Conservation (phyloP, 2,329 filamentous ascomycete species). For the Stenocarpella maydis region DNA sequence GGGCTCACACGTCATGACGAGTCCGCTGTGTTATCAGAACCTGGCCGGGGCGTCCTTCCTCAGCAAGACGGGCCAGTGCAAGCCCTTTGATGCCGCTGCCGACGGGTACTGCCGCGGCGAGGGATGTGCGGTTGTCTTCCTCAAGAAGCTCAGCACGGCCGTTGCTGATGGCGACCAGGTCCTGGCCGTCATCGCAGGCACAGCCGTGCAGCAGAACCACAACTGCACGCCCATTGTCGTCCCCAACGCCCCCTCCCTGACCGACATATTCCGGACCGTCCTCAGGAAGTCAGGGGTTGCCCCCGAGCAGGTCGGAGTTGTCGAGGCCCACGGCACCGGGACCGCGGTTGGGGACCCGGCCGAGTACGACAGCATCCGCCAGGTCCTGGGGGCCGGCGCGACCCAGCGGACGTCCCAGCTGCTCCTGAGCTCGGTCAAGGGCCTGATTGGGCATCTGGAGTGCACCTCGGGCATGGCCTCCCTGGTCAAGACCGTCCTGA, state of each 20-base stretch:
- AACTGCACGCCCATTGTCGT: constrained; percentile 42
- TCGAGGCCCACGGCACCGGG: constrained; percentile 54
- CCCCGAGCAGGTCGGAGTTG: constrained; percentile 40
- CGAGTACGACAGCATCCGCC: constrained; percentile 44
- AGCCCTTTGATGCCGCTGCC: constrained; percentile 43
- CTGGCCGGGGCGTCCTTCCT: constrained; percentile 44
- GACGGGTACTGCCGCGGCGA: constrained; percentile 64
- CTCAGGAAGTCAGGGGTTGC: constrained; percentile 39
- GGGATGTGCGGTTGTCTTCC: constrained; percentile 51
- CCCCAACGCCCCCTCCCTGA: constrained; percentile 40
- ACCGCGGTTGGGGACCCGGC: constrained; percentile 50
- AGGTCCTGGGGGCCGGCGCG: constrained; percentile 37
- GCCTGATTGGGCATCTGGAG: constrained; percentile 56
- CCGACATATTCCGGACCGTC: constrained; percentile 42
- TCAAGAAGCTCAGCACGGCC: constrained; percentile 58
- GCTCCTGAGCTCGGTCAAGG: background rate
- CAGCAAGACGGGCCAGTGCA: constrained; percentile 44
- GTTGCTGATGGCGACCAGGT: constrained; percentile 55
- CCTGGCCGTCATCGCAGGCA: constrained; percentile 48
- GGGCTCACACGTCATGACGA: constrained; percentile 42
- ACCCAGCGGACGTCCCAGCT: background rate
- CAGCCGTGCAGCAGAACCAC: constrained; percentile 52
- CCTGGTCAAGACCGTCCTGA: constrained; percentile 55
- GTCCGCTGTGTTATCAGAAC: constrained; percentile 32
- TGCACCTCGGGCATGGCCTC: constrained; percentile 49